A percentile compares a stretch with the other conserved stretches of the same genome.
phyloP scores from a whole-genome alignment of 139 green algal genomes.

The Deuterostichococcus epilithicus region DNA sequence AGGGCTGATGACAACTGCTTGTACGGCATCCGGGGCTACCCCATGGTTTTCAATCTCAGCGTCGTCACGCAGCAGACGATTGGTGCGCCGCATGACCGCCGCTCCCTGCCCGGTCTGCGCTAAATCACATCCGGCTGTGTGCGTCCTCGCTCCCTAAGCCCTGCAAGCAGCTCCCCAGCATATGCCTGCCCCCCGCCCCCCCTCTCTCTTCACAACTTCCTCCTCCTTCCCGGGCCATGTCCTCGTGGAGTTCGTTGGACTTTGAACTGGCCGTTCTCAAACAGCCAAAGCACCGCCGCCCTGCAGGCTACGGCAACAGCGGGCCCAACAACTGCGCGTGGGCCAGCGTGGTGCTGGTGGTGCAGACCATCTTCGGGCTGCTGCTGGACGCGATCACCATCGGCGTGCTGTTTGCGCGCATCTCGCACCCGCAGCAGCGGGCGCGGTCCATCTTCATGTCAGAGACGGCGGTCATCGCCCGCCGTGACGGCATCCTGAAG shows the following conservation, averaged over 20 bases:
- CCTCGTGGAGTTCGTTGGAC: too few species aligned
- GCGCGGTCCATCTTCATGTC: conserved; percentile 76
- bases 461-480: conserved; percentile 61
- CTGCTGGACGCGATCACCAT: conserved; percentile 72
- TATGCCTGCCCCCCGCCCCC: too few species aligned
- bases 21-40: not conserved
- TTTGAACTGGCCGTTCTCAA: too few species aligned
- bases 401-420: conserved; percentile 67
- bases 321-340: not conserved
- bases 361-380: conserved; percentile 5
- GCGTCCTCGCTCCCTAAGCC: too few species aligned
- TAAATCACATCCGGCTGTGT: too few species aligned
- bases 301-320: not conserved
- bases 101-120: too few species aligned
- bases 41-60: not conserved
- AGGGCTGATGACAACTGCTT: not conserved
- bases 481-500: conserved; percentile 78
- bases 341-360: not conserved
- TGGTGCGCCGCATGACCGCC: too few species aligned
- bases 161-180: too few species aligned
- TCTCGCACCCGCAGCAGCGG: conserved; percentile 73
- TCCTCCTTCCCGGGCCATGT: too few species aligned
- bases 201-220: too few species aligned
- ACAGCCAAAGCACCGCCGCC: too few species aligned
- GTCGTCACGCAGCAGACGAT: not conserved